Evolutionary conservation across 495 filamentous ascomycete species (phyloP).

Genomic region (Penicillium crystallinum): DNA sequence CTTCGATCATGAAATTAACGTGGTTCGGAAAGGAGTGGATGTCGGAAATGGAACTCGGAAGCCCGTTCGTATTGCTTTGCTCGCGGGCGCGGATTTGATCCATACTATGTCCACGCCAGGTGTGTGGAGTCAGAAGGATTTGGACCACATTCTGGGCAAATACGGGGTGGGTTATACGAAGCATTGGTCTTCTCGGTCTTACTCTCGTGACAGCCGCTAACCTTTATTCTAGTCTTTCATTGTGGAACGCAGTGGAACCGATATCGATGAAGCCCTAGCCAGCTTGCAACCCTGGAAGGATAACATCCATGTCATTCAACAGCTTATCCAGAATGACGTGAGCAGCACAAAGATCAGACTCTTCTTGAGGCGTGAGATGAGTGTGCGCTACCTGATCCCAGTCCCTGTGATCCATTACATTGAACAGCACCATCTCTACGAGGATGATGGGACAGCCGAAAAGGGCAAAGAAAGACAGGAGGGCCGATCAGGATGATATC

Average conservation of each 20-base stretch:
- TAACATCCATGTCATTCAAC: slow-evolving; percentile 84
- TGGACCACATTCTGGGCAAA: slow-evolving; percentile 79
- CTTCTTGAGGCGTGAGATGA: slow-evolving; percentile 77
- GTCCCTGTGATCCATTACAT: slow-evolving; percentile 73
- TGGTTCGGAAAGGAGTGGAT: slow-evolving; percentile 67
- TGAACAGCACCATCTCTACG: slow-evolving; percentile 66
- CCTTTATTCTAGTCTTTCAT: slow-evolving; percentile 59
- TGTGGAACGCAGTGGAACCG: slow-evolving; percentile 83
- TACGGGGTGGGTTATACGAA: slow-evolving; percentile 55
- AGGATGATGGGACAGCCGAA: slow-evolving; percentile 52
- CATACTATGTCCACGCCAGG: slow-evolving; percentile 75
- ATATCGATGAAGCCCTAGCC: slow-evolving; percentile 76
- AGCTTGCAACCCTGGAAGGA: slow-evolving; percentile 65
- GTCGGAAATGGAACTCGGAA: slow-evolving; percentile 54
- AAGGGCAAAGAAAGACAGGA: slow-evolving; percentile 35
- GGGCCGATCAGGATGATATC: slow-evolving; percentile 18
- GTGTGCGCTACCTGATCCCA: slow-evolving; percentile 62
- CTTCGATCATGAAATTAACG: slow-evolving; percentile 84
- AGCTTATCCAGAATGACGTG: slow-evolving; percentile 86
- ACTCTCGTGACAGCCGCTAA: background rate
- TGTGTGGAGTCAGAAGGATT: slow-evolving; percentile 77
- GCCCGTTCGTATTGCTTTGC: slow-evolving; percentile 63
- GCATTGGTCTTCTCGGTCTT: background rate
- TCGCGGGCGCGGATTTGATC: slow-evolving; percentile 79
- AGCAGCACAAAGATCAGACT: slow-evolving; percentile 84